phyloP scores from a whole-genome alignment of 2,329 filamentous ascomycete species.

The Trichoderma lentiforme region DNA sequence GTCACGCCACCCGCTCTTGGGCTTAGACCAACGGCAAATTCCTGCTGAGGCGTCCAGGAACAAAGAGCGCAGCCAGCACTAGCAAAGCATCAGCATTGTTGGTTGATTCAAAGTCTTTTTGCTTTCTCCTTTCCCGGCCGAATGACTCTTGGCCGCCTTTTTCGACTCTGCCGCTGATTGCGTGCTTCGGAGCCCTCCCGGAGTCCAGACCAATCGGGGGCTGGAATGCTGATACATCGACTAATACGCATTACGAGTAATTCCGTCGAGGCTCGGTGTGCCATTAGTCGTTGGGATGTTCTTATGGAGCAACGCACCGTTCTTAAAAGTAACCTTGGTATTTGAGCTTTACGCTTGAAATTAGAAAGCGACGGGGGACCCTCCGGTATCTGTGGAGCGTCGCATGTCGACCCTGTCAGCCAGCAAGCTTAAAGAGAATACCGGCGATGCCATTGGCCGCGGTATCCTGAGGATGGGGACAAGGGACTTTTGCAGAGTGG shows the following conservation, averaged over 20 bases:
- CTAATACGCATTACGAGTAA: not conserved
- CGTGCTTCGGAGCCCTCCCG: conserved; percentile 4
- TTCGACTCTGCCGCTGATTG: not conserved
- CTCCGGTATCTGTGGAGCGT: not conserved
- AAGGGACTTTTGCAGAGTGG: conserved; percentile 18
- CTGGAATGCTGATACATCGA: not conserved
- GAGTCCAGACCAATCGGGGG: not conserved
- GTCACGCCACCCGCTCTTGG: conserved; percentile 12
- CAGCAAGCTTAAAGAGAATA: conserved; percentile 1
- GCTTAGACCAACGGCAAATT: conserved; percentile 4
- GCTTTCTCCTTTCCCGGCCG: not conserved
- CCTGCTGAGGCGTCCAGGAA: conserved; percentile 2
- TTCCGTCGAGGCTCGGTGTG: not conserved
- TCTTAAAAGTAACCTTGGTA: conserved; percentile 9
- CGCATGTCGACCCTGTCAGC: conserved; percentile 8
- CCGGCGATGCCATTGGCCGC: conserved; percentile 5
- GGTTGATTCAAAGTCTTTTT: not conserved
- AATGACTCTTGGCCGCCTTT: not conserved
- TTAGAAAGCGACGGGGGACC: not conserved
- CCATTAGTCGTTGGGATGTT: not conserved
- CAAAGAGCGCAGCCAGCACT: not conserved
- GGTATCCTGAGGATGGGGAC: not conserved
- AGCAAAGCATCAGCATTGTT: not conserved
- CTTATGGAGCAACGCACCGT: not conserved
- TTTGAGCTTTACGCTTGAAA: conserved; percentile 15